phyloP scores from a whole-genome alignment of 1,284 basidiomycete species.

The Ganoderma boninense region DNA sequence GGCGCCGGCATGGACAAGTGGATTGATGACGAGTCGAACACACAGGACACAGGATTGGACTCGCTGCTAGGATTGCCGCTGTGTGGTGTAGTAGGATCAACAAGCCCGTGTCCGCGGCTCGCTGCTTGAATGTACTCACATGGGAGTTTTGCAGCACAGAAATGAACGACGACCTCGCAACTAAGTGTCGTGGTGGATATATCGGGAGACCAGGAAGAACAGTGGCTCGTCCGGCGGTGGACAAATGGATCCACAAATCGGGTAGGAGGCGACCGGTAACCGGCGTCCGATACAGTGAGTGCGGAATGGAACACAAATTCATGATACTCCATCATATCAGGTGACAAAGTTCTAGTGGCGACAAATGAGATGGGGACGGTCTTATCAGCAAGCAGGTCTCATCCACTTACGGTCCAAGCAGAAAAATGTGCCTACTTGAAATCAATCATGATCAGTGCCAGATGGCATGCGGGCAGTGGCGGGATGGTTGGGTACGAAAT shows the following conservation, averaged over 20 bases:
- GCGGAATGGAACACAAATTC: not conserved
- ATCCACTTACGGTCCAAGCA: not conserved
- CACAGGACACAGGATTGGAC: constrained; percentile 3
- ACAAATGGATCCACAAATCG: not conserved
- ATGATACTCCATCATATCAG: not conserved
- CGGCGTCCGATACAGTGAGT: not conserved
- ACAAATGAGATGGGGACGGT: not conserved
- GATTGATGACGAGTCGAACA: not conserved
- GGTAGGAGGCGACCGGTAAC: not conserved
- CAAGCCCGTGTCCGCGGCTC: not conserved
- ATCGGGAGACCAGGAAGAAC: not conserved
- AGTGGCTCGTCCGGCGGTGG: not conserved
- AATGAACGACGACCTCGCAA: not conserved
- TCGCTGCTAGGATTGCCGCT: not conserved
- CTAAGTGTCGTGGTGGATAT: not conserved
- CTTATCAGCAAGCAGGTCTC: not conserved
- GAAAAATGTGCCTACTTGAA: not conserved
- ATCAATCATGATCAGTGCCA: not conserved
- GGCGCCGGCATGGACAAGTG: not conserved
- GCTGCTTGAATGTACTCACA: not conserved
- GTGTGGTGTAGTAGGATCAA: not conserved
- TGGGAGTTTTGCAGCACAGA: not conserved
- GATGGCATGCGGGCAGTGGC: not conserved
- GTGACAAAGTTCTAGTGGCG: not conserved
- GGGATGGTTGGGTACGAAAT: not conserved